phyloP scores from a whole-genome alignment of 768 basidiomycete genomes.

The Tephrocybe sp. region DNA sequence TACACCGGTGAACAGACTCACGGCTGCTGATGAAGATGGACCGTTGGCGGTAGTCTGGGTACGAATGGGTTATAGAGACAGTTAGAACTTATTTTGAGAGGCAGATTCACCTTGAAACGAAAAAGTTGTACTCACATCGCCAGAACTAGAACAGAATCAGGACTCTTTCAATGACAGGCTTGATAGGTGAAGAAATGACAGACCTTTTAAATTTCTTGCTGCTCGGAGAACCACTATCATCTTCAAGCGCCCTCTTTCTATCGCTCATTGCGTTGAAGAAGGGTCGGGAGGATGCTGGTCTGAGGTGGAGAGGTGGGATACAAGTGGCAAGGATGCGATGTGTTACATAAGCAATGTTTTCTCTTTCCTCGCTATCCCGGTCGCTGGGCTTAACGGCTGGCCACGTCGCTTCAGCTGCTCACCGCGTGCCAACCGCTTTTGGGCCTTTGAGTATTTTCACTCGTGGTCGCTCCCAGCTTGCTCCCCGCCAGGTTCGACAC shows the following conservation, averaged over 20 bases:
- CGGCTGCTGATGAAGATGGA: slow-evolving; percentile 34
- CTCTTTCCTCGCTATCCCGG: slow-evolving; percentile 37
- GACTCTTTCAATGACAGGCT: slow-evolving; percentile 6
- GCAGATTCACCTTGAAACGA: slow-evolving; percentile 70
- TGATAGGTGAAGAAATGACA: slow-evolving; percentile 17
- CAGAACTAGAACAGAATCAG: slow-evolving; percentile 28
- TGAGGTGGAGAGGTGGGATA: neutral
- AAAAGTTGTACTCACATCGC: slow-evolving; percentile 65
- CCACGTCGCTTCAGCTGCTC: slow-evolving; percentile 17
- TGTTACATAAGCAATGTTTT: slow-evolving; percentile 35
- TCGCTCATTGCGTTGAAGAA: slow-evolving; percentile 49
- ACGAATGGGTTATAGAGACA: slow-evolving; percentile 64
- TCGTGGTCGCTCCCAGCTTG: slow-evolving; percentile 61
- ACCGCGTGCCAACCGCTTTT: slow-evolving; percentile 23
- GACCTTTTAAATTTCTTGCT: slow-evolving; percentile 72
- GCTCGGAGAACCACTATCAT: slow-evolving; percentile 41
- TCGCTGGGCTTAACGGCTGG: slow-evolving; percentile 20
- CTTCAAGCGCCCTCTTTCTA: slow-evolving; percentile 61
- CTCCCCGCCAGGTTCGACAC: slow-evolving; percentile 81
- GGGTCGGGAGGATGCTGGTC: neutral
- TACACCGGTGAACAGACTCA: slow-evolving; percentile 29
- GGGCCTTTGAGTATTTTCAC: slow-evolving; percentile 35
- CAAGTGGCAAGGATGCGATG: neutral
- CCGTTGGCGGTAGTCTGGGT: slow-evolving; percentile 53
- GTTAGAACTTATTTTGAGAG: slow-evolving; percentile 50